Percentiles rank a stretch among this genome's conserved stretches.
Evolutionary conservation across 805 yeast species (phyloP).

Genomic region (Kuraishia piskuri): DNA sequence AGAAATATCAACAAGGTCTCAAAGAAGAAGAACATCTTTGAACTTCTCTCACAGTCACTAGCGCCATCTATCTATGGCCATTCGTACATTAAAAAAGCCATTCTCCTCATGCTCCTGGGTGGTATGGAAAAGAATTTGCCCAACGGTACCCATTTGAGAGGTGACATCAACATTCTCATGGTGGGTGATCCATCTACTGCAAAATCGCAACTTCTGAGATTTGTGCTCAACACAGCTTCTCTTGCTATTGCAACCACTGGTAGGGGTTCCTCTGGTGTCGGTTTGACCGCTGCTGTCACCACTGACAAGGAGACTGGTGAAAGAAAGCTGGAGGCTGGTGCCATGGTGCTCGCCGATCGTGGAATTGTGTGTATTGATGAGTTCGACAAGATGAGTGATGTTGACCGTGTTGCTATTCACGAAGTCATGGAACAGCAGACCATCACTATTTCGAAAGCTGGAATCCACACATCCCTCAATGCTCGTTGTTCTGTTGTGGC

Average conservation of each 20-base stretch:
- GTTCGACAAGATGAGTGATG: conserved; percentile 96
- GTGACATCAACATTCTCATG: conserved; percentile 92
- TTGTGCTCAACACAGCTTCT: conserved; percentile 90
- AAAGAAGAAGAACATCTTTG: conserved; percentile 64
- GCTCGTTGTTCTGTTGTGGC: conserved; percentile 97
- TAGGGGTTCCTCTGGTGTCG: conserved; percentile 99
- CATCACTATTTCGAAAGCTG: conserved; percentile 95
- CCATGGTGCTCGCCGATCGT: conserved; percentile 96
- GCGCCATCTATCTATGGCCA: conserved; percentile 97
- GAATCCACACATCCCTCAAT: conserved; percentile 91
- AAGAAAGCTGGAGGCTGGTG: conserved; percentile 95
- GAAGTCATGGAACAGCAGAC: conserved; percentile 99
- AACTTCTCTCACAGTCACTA: conserved; percentile 70
- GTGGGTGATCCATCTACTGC: conserved; percentile 99
- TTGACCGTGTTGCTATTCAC: conserved; percentile 95
- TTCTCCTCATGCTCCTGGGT: conserved; percentile 81
- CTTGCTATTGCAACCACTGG: conserved; percentile 98
- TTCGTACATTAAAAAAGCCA: conserved; percentile 85
- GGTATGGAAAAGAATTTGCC: conserved; percentile 91
- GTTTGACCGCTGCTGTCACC: conserved; percentile 98
- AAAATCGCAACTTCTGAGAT: conserved; percentile 89
- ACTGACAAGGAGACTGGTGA: conserved; percentile 96
- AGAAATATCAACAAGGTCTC: conserved; percentile 78
- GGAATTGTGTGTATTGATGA: conserved; percentile 98
- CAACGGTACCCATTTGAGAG: conserved; percentile 95